A percentile compares a stretch with the other conserved stretches of the same genome.
Conservation (phyloP, 176 grass and related monocot genomes). For the Avena sativa region DNA sequence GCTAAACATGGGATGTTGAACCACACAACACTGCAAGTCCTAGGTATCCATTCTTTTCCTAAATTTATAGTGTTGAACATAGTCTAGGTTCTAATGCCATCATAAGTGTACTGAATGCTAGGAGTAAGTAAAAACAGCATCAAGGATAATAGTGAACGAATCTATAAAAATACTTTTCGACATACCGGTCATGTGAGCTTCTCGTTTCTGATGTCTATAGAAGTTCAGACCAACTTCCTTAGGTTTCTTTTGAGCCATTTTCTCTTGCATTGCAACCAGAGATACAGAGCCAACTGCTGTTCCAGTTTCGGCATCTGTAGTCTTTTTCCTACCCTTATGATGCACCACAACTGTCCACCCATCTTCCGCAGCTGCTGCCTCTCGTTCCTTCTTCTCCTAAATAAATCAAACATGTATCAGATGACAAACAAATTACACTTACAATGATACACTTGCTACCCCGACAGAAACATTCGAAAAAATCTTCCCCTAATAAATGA, state of each 20-base stretch:
- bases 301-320: conserved; percentile 88
- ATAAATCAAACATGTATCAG: conserved; percentile 44
- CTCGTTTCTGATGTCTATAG: conserved; percentile 82
- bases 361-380: conserved; percentile 67
- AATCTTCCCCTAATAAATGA: conserved; percentile 18
- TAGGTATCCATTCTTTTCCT: background rate
- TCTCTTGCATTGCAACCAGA: conserved; percentile 83
- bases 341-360: conserved; percentile 97
- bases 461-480: background rate
- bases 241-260: conserved; percentile 82
- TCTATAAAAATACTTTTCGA: background rate
- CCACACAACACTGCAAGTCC: background rate
- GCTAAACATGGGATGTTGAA: conserved; percentile 6
- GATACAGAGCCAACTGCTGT: conserved; percentile 84
- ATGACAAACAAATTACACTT: background rate
- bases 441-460: background rate
- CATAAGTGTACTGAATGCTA: background rate
- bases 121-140: conserved; percentile 21
- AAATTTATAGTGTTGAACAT: background rate
- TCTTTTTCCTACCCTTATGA: conserved; percentile 97
- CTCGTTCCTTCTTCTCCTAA: conserved; percentile 92
- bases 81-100: conserved; percentile 1
- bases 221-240: conserved; percentile 81
- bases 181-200: conserved; percentile 83
- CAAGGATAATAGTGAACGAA: background rate